Evolutionary conservation across 75 land plant species (phyloP).

Genomic region (Isoetes taiwanensis): DNA sequence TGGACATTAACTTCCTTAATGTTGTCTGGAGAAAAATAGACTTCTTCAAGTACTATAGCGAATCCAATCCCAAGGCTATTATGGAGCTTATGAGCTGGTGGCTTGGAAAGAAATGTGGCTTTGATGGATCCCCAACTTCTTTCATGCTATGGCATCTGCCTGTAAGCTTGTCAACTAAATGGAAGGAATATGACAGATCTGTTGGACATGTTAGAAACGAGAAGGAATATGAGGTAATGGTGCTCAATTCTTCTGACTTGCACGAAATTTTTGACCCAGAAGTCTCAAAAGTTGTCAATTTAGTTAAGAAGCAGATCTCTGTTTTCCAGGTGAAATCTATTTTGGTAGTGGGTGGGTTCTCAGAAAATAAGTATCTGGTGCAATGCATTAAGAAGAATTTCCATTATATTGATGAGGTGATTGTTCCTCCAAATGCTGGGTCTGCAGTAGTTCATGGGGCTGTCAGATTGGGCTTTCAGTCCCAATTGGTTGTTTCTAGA

Average conservation of each 20-base stretch:
- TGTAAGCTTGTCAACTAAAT: neutral
- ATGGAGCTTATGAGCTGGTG: neutral
- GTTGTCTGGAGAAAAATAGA: neutral
- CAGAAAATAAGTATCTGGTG: neutral
- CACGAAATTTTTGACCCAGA: neutral
- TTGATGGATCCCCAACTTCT: neutral
- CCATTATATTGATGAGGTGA: neutral
- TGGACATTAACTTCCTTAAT: neutral
- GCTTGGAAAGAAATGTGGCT: neutral
- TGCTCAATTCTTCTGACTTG: neutral
- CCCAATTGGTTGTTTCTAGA: neutral
- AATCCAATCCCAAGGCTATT: neutral
- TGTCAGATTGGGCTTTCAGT: neutral
- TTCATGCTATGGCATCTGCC: neutral
- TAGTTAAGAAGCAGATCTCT: neutral
- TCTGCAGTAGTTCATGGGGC: neutral
- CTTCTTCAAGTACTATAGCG: neutral
- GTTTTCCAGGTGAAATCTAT: no score
- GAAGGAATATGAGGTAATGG: neutral
- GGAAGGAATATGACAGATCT: neutral
- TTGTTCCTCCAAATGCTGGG: slow-evolving; percentile 5
- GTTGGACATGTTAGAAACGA: neutral
- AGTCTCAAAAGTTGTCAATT: neutral
- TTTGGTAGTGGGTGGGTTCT: neutral
- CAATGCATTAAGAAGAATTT: neutral